Evolutionary conservation across 2,329 filamentous ascomycete species (phyloP).

Genomic region (Diaporthe australafricana): DNA sequence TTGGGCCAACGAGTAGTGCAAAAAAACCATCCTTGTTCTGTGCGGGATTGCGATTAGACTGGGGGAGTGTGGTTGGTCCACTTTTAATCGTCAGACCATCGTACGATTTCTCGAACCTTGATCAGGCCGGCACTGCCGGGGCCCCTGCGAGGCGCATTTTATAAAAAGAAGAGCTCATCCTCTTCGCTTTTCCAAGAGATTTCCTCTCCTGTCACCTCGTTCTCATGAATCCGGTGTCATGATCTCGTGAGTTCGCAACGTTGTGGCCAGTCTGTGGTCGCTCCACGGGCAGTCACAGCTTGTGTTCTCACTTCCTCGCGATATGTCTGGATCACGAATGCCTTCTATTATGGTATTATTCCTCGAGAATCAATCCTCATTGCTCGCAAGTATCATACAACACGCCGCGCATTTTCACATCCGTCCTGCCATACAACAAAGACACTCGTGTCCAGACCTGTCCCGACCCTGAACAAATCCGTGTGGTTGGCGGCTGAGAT

Average conservation of each 20-base stretch:
- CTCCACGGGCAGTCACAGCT: not conserved
- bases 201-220: too few relatives aligned
- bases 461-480: not conserved
- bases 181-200: not conserved
- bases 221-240: not conserved
- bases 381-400: not conserved
- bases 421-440: not conserved
- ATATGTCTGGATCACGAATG: not conserved
- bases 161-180: slow-evolving; percentile 6
- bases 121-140: not conserved
- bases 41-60: not conserved
- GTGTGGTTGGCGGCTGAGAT: not conserved
- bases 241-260: not conserved
- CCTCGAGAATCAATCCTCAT: not conserved
- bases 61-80: slow-evolving; percentile 5
- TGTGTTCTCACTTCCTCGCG: not conserved
- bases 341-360: slow-evolving; percentile 6
- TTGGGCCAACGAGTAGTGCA: too few relatives aligned
- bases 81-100: slow-evolving; percentile 29
- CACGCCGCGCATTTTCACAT: not conserved
- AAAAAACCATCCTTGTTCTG: too few relatives aligned
- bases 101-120: slow-evolving; percentile 30
- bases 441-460: not conserved
- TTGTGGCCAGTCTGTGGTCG: not conserved
- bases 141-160: slow-evolving; percentile 16